These are phyloP conservation scores for Lepidopterella palustris DNA, from an alignment of 495 filamentous ascomycete species.

Conservation along the genomic window DNA sequence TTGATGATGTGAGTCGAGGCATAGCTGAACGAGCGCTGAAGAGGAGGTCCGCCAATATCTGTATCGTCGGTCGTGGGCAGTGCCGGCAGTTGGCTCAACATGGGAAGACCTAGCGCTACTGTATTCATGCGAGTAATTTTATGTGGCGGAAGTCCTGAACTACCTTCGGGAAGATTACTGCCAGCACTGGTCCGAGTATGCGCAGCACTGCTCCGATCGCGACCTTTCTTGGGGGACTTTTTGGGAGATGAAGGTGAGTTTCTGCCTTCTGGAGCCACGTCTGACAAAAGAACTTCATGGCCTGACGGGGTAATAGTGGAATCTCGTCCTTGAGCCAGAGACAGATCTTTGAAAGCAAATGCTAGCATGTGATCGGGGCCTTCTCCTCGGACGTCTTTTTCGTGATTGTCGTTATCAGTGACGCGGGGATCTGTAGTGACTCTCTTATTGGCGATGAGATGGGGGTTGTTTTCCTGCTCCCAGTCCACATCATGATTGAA, in stretches of 20 bases:
- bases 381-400: slow-evolving; percentile 69
- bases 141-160: slow-evolving; percentile 46
- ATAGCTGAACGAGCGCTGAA: slow-evolving; percentile 42
- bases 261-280: slow-evolving; percentile 55
- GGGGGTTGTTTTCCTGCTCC: slow-evolving; percentile 57
- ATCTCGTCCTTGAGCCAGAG: slow-evolving; percentile 56
- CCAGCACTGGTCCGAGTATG: slow-evolving; percentile 12
- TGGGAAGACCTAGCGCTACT: slow-evolving; percentile 49
- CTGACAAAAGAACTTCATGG: slow-evolving; percentile 58
- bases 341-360: slow-evolving; percentile 49
- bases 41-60: slow-evolving; percentile 66
- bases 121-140: slow-evolving; percentile 48
- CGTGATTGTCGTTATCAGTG: slow-evolving; percentile 57
- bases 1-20: slow-evolving; percentile 43
- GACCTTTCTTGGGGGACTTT: slow-evolving; percentile 1
- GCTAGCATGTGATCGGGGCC: slow-evolving; percentile 63
- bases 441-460: slow-evolving; percentile 53
- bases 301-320: slow-evolving; percentile 53
- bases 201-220: slow-evolving; percentile 16
- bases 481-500: slow-evolving; percentile 82
- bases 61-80: slow-evolving; percentile 66
- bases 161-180: slow-evolving; percentile 28
- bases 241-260: slow-evolving; percentile 36
- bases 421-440: slow-evolving; percentile 58
- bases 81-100: slow-evolving; percentile 58